Evolutionary conservation across 2,329 filamentous ascomycete species (phyloP), one percentile per base, ranked within the genome.

Genomic region (Colletotrichum liriopes): DNA sequence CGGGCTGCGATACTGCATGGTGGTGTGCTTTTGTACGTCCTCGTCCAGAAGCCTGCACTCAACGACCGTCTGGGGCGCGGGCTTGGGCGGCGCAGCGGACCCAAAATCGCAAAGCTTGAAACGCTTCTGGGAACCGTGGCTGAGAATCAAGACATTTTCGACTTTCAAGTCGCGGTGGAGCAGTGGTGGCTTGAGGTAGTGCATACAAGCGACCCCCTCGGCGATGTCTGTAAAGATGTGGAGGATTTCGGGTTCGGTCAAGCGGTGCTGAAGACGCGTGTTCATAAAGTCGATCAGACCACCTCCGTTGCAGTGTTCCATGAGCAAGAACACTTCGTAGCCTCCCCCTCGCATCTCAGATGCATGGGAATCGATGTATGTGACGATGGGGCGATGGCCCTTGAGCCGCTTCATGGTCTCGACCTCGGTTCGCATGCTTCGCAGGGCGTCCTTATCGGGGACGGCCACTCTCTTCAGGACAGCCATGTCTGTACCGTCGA

Each of bases 341-440:
- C 96, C 96, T 52, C 95, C 95, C 63, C 93, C 94, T 78, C 94
- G 93, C 77, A 98, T 86, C 83, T 98, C 95, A 20, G 95, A 98
- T 47, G 96, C 96, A 83, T 99, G 96, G 76, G 96, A 98, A 86
- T 99, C 96, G 81, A 98, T 95, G 84, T 99, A 99, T 71, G 93
- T 98, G 78, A 99, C 96, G 79, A 99, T 98, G 78, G 96, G 93
- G 74, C 92, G 91, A 88, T 98, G 96, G 69, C 96, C 96, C 87
- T 98, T 98, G 78, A 99, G 89, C 84, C 96, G 95, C 91, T 99
- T 99, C 96, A 99, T 99, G 18, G 96, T 99, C 86, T 99, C 96
- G 77, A 99, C 96, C 87, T 99, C 96, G 76, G 92, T 98, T 82
- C 96, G 92, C 96, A 99, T 98, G 82, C 94, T 95, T 74, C 94